Evolutionary conservation across 2,329 filamentous ascomycete species (phyloP).

Genomic region (Ophiostoma ips): DNA sequence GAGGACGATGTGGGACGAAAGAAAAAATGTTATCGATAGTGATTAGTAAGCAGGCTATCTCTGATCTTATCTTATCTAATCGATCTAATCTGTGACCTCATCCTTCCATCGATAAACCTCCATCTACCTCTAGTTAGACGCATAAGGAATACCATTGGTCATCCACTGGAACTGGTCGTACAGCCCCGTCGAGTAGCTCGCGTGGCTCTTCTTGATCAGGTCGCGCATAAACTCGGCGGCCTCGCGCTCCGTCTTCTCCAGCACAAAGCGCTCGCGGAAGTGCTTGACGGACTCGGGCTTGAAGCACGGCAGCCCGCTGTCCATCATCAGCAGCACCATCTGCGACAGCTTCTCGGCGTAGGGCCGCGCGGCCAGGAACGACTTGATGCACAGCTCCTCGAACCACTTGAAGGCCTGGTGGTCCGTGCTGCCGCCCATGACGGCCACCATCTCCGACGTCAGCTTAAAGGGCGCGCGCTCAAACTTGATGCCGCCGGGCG

Average conservation of each 20-base stretch:
- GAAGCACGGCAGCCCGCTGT: slow-evolving; percentile 92
- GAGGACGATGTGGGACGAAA: too few species aligned
- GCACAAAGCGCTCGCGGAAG: slow-evolving; percentile 82
- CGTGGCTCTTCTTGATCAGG: slow-evolving; percentile 77
- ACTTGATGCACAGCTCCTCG: slow-evolving; percentile 90
- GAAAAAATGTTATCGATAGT: too few species aligned
- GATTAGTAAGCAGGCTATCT: too few species aligned
- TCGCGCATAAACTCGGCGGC: slow-evolving; percentile 89
- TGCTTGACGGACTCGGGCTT: slow-evolving; percentile 90
- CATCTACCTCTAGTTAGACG: slow-evolving; percentile 10
- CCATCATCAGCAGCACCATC: slow-evolving; percentile 88
- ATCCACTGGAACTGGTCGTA: slow-evolving; percentile 86
- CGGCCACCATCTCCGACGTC: slow-evolving; percentile 93
- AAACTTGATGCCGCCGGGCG: slow-evolving; percentile 91
- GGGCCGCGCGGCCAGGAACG: slow-evolving; percentile 76
- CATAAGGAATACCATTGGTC: slow-evolving; percentile 15
- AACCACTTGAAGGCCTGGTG: slow-evolving; percentile 91
- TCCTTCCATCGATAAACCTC: too few species aligned
- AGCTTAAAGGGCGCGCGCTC: slow-evolving; percentile 98
- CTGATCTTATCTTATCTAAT: too few species aligned
- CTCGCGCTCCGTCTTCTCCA: slow-evolving; percentile 83
- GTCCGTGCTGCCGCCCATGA: slow-evolving; percentile 80
- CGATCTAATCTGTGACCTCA: too few species aligned
- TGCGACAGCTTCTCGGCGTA: slow-evolving; percentile 82
- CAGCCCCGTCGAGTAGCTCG: slow-evolving; percentile 80